Percentiles rank a stretch among this genome's conserved stretches.
phyloP scores from a whole-genome alignment of 306 rosid species.

The Fragaria nilgerrensis region DNA sequence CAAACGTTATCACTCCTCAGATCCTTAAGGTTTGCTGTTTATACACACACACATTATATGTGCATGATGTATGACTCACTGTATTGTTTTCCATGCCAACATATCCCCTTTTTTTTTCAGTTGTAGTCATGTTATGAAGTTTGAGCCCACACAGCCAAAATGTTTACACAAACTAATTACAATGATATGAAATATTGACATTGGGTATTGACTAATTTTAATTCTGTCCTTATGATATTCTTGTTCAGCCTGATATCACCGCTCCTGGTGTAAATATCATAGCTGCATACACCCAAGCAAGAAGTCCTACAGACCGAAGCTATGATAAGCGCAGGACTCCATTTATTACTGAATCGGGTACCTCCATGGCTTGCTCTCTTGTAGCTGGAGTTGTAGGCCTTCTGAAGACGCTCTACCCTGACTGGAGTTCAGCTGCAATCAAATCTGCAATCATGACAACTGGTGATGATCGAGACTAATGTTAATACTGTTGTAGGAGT shows the following conservation, averaged over 20 bases:
- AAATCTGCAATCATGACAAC: constrained; percentile 64
- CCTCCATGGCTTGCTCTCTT: constrained; percentile 86
- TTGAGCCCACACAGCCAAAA: no score
- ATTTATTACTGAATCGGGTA: constrained; percentile 57
- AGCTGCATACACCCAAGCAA: constrained; percentile 50
- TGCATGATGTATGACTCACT: background rate
- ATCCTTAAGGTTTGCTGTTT: constrained; percentile 45
- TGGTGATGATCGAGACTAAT: constrained; percentile 23
- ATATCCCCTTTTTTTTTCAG: background rate
- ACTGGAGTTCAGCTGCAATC: constrained; percentile 46
- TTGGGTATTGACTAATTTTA: background rate
- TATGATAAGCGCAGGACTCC: constrained; percentile 50
- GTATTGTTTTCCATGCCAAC: background rate
- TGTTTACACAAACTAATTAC: background rate
- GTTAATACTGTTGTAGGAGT: background rate
- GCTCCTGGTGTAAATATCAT: constrained; percentile 73
- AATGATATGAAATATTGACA: no score
- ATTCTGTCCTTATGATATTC: background rate
- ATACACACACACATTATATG: no score
- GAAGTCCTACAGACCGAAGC: constrained; percentile 37
- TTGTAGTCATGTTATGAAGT: no score
- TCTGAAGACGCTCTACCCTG: constrained; percentile 51
- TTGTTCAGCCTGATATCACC: constrained; percentile 65
- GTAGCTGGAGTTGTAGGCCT: constrained; percentile 74
- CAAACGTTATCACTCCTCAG: constrained; percentile 51